Conservation (phyloP, 2,329 filamentous ascomycete species). For the Endocalyx cinctus region DNA sequence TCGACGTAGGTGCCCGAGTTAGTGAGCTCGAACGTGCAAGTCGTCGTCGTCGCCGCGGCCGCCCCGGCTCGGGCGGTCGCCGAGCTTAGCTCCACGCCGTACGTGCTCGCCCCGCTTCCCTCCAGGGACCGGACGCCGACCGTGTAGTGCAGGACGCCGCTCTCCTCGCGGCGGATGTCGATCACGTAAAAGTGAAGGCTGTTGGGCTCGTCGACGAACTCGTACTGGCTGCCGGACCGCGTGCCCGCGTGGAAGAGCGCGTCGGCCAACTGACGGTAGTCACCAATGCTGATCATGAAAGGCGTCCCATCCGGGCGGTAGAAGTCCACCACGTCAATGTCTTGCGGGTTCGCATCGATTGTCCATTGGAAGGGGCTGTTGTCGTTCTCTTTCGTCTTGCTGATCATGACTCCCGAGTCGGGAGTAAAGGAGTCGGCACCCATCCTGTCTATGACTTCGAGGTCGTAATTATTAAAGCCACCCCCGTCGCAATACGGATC, state of each 20-base stretch:
- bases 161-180: conserved; percentile 33
- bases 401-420: conserved; percentile 48
- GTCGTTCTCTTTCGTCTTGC: conserved; percentile 45
- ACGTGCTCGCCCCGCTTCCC: conserved; percentile 27
- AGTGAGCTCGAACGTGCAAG: conserved; percentile 42
- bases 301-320: conserved; percentile 42
- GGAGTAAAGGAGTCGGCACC: conserved; percentile 48
- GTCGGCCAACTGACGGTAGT: conserved; percentile 49
- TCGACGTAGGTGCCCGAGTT: conserved; percentile 37
- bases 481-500: conserved; percentile 48
- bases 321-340: conserved; percentile 47
- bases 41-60: conserved; percentile 28
- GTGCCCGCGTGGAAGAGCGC: conserved; percentile 52
- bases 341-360: conserved; percentile 50
- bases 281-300: conserved; percentile 43
- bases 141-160: conserved; percentile 42
- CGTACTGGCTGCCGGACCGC: conserved; percentile 44
- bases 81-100: conserved; percentile 32
- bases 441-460: conserved; percentile 51
- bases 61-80: conserved; percentile 25
- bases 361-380: conserved; percentile 47
- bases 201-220: conserved; percentile 43
- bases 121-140: conserved; percentile 42
- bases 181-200: conserved; percentile 47
- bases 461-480: conserved; percentile 44